phyloP scores from a whole-genome alignment of 2,329 filamentous ascomycete species.

The Arthrobotrys megalospora region DNA sequence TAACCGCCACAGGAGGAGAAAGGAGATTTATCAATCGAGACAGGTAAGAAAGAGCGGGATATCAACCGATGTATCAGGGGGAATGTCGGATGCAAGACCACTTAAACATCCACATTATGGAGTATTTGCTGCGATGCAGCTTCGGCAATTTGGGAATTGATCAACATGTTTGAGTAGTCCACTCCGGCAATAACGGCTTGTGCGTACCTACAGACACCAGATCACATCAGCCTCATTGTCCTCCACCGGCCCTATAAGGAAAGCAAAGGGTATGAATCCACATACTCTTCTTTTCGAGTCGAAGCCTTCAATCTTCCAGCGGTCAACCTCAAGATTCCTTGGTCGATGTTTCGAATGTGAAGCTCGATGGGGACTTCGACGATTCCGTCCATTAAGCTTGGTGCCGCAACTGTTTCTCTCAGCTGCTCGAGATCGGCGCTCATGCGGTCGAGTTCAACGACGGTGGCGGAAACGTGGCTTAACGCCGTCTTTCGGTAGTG shows the following conservation, averaged over 20 bases:
- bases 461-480: constrained; percentile 77
- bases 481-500: constrained; percentile 77
- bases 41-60: constrained; percentile 11
- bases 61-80: background rate
- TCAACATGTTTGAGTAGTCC: constrained; percentile 56
- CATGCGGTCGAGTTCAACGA: constrained; percentile 82
- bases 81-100: background rate
- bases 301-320: constrained; percentile 71
- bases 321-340: constrained; percentile 80
- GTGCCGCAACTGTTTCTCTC: constrained; percentile 78
- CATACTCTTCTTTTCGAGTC: constrained; percentile 59
- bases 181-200: constrained; percentile 57
- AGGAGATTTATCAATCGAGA: constrained; percentile 9
- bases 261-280: constrained; percentile 15
- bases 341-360: constrained; percentile 81
- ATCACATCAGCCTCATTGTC: constrained; percentile 9
- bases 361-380: constrained; percentile 77
- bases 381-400: constrained; percentile 71
- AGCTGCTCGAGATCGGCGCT: constrained; percentile 79
- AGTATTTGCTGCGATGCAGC: constrained; percentile 47
- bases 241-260: background rate
- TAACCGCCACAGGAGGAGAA: constrained; percentile 5
- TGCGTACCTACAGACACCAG: constrained; percentile 38
- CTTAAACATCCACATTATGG: constrained; percentile 55
- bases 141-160: constrained; percentile 56